These are phyloP conservation scores for Dothideomycetes sp. DNA, from an alignment of 2,329 filamentous ascomycete genomes.

Conservation along the genomic window DNA sequence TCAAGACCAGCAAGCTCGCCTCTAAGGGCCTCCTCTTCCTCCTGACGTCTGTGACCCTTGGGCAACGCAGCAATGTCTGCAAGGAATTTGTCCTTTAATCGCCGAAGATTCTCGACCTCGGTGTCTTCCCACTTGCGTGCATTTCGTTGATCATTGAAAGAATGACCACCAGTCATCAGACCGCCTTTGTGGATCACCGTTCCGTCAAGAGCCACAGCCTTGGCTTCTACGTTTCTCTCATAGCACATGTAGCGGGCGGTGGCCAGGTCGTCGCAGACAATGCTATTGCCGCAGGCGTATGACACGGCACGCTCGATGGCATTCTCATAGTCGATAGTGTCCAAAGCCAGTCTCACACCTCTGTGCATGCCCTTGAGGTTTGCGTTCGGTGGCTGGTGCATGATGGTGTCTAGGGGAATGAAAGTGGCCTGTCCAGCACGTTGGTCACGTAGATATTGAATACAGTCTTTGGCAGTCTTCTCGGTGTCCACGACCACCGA, in stretches of 20 bases:
- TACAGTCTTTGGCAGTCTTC: constrained; percentile 87
- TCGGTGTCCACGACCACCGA: constrained; percentile 91
- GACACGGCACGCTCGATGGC: constrained; percentile 84
- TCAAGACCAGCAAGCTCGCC: constrained; percentile 72
- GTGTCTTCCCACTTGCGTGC: constrained; percentile 75
- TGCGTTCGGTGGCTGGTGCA: constrained; percentile 81
- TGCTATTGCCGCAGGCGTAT: constrained; percentile 87
- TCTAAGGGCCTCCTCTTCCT: constrained; percentile 70
- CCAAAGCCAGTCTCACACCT: constrained; percentile 77
- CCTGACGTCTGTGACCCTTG: constrained; percentile 61
- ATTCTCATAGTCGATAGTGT: constrained; percentile 88
- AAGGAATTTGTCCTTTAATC: constrained; percentile 62
- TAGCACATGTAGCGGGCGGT: constrained; percentile 88
- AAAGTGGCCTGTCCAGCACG: constrained; percentile 82
- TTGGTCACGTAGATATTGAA: constrained; percentile 87
- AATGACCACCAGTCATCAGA: constrained; percentile 89
- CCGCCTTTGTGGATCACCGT: constrained; percentile 94
- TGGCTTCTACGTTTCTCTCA: constrained; percentile 72
- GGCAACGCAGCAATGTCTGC: constrained; percentile 72
- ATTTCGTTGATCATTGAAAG: constrained; percentile 60
- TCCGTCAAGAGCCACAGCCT: constrained; percentile 91
- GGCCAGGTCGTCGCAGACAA: constrained; percentile 81
- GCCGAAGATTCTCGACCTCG: constrained; percentile 75
- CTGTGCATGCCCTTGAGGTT: constrained; percentile 82
- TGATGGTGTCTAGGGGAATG: constrained; percentile 93